phyloP scores from a whole-genome alignment of 2,329 filamentous ascomycete species.

The Mollisiaceae sp. region DNA sequence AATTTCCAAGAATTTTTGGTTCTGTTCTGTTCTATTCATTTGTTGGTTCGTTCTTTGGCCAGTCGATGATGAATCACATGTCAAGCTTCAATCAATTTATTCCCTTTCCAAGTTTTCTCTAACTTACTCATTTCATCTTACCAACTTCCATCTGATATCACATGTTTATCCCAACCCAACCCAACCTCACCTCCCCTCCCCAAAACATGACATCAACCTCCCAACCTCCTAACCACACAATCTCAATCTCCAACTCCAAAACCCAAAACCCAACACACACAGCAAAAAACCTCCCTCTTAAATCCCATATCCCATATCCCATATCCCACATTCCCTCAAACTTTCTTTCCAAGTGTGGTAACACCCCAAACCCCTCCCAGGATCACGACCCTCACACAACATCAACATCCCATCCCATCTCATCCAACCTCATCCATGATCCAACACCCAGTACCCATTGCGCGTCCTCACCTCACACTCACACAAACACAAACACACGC shows the following conservation, averaged over 20 bases:
- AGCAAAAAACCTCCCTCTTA: neutral
- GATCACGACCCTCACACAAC: too few relatives aligned
- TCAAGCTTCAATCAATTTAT: neutral
- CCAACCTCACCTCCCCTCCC: neutral
- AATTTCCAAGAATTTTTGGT: too few relatives aligned
- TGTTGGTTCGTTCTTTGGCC: neutral
- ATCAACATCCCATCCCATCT: too few relatives aligned
- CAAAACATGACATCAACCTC: neutral
- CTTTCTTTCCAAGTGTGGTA: too few relatives aligned
- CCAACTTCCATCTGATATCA: neutral
- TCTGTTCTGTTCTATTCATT: neutral
- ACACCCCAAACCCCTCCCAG: too few relatives aligned
- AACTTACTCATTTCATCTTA: slow-evolving; percentile 5
- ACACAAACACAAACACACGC: neutral
- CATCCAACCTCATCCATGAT: too few relatives aligned
- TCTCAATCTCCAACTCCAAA: slow-evolving; percentile 4
- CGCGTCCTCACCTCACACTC: too few relatives aligned
- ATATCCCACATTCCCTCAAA: too few relatives aligned
- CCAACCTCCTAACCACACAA: slow-evolving; percentile 3
- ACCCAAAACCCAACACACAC: neutral
- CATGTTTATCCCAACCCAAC: neutral
- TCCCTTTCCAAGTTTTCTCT: neutral
- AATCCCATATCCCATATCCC: too few relatives aligned
- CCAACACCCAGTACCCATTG: too few relatives aligned
- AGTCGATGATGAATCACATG: neutral